Evolutionary conservation across 169 alveolate genomes (phyloP), one percentile per base, ranked within the genome.

Genomic region (Plasmodium vinckei): DNA sequence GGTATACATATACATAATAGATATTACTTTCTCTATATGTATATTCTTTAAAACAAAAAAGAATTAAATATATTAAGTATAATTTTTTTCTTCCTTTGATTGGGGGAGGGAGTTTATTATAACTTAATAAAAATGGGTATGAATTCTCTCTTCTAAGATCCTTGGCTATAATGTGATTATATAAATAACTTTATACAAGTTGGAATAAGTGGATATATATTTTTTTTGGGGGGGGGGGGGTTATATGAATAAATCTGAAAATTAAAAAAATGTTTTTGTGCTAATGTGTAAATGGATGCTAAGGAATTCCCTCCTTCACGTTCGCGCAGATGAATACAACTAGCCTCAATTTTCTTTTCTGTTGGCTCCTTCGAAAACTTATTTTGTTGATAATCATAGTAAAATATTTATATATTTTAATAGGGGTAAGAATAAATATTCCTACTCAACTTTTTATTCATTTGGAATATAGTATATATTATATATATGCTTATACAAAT

Each of bases 221-320:
- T 33, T 33, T 33, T 33, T 33, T 21, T 21, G 25, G 25, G 42
- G 5, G 42, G 42, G 42, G 42, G 42, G 5, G 42, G 42, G 42
- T 6, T 33, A 5, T 33, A 33, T 63, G 21, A 33, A 63, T 63
- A 63, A 39, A 63, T 17, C 65, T 57, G 27, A 57, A 17, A 17
- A 57, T 9, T 57, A n/a, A 15, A 57, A 15, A 15, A 15, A 2
- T 33, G 7, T 1, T 1, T 4, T 2, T 33, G 42, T 33, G 42
- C 5, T 5, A 33, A 33, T 33, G 7, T 33, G 42, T 33, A 15
- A 54, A 9, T 46, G 6, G 15, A 72, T 73, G 87, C 87, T 73
- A 73, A 73, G 87, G 87, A 6, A 73, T 73, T 73, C 87, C 87
- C 87, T 73, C 87, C 23, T 73, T 73, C n/a, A 73, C 87, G 49